phyloP scores from a whole-genome alignment of 1,139 yeast genomes.

The Blastobotrys ciferrii region DNA sequence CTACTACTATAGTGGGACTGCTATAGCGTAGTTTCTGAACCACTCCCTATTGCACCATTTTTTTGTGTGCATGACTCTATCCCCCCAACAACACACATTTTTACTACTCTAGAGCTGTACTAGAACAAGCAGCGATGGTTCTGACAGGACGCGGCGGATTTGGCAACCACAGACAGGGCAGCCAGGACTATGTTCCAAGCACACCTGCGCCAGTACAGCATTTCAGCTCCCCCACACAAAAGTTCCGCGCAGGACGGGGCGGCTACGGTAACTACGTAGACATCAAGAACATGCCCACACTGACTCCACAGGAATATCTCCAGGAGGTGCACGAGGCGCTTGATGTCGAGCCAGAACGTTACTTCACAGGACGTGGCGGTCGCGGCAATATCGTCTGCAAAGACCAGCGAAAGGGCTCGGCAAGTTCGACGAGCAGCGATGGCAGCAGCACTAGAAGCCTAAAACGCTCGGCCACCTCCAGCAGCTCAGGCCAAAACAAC shows the following conservation, averaged over 20 bases:
- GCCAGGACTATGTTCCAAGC: conserved; percentile 23
- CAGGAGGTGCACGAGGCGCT: conserved; percentile 35
- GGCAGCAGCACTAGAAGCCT: not conserved
- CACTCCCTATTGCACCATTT: not conserved
- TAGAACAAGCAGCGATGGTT: conserved; percentile 28
- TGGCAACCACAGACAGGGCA: conserved; percentile 30
- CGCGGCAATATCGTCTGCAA: conserved; percentile 34
- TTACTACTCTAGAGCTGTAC: not conserved
- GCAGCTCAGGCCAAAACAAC: conserved; percentile 11
- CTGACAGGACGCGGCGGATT: conserved; percentile 37
- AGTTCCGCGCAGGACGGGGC: conserved; percentile 40
- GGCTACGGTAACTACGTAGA: conserved; percentile 40
- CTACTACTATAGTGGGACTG: not conserved
- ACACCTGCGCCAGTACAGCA: conserved; percentile 40
- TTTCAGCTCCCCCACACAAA: conserved; percentile 36
- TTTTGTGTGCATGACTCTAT: not conserved
- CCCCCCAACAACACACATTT: conserved; percentile 1
- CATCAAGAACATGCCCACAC: conserved; percentile 32
- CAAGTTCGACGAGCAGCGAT: not conserved
- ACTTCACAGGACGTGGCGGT: conserved; percentile 41
- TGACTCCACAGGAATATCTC: conserved; percentile 37
- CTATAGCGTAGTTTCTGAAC: not conserved
- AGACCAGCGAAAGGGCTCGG: conserved; percentile 5
- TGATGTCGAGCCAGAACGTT: conserved; percentile 34
- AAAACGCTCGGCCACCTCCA: not conserved